Evolutionary conservation across 768 basidiomycete genomes (phyloP).

Genomic region (Gautieria morchelliformis): DNA sequence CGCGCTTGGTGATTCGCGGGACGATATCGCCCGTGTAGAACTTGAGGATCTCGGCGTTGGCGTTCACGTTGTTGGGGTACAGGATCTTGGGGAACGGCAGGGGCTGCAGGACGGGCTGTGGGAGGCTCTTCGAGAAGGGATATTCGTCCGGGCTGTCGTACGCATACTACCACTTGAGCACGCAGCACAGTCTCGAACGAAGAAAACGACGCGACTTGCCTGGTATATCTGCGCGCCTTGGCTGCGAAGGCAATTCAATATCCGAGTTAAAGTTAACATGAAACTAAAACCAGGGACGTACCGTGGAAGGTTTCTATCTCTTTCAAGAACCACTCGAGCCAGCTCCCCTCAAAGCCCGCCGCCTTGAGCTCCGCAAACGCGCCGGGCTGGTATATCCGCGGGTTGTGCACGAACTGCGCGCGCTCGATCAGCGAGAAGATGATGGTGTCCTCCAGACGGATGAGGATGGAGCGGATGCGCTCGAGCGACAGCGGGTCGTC

Average conservation of each 20-base stretch:
- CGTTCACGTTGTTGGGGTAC: conserved; percentile 72
- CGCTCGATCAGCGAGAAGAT: conserved; percentile 97
- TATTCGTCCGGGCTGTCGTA: conserved; percentile 99
- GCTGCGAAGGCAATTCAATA: conserved; percentile 36
- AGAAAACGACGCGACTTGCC: conserved; percentile 33
- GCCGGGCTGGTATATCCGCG: conserved; percentile 74
- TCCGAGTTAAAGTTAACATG: background rate
- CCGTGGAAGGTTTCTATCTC: conserved; percentile 96
- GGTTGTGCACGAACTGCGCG: conserved; percentile 93
- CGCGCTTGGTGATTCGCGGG: conserved; percentile 73
- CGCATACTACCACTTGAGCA: too few species aligned
- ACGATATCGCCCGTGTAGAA: conserved; percentile 88
- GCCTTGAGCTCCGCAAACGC: conserved; percentile 71
- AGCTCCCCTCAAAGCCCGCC: conserved; percentile 72
- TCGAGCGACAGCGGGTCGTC: conserved; percentile 80
- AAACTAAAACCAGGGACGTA: conserved; percentile 17
- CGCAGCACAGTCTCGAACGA: too few species aligned
- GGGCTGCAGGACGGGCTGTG: conserved; percentile 69
- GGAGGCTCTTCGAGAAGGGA: conserved; percentile 81
- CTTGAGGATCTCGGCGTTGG: conserved; percentile 73
- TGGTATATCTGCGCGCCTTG: conserved; percentile 90
- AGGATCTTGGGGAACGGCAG: conserved; percentile 70
- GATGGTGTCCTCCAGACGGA: conserved; percentile 94
- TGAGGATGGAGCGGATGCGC: conserved; percentile 77
- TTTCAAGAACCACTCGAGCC: conserved; percentile 96